A percentile compares a stretch with the other conserved stretches of the same genome.
phyloP scores from a whole-genome alignment of 352 stramenopile species.

The Pythium aristosporum region DNA sequence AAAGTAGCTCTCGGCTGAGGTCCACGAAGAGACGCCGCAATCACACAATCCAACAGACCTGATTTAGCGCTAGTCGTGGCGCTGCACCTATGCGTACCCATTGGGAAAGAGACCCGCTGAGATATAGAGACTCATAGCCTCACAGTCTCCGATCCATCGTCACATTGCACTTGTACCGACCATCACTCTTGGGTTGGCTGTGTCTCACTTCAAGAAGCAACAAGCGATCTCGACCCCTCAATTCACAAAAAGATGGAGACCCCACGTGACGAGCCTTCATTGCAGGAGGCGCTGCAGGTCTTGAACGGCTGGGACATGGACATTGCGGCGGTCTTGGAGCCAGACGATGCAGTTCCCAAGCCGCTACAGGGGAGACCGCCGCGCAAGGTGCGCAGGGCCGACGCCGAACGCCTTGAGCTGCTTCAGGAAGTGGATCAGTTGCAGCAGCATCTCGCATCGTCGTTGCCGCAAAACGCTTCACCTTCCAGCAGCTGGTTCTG shows the following conservation, averaged over 20 bases:
- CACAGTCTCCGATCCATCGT: no score
- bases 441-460: not conserved
- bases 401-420: not conserved
- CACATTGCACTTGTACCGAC: no score
- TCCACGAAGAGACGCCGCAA: no score
- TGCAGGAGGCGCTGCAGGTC: constrained; percentile 4
- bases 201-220: no score
- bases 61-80: no score
- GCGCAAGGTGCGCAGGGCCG: not conserved
- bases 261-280: not conserved
- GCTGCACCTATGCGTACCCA: no score
- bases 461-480: not conserved
- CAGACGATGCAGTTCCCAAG: not conserved
- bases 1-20: no score
- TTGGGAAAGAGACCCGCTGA: no score
- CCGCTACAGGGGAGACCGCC: not conserved
- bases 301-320: constrained; percentile 11
- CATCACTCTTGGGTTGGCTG: no score
- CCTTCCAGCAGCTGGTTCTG: not conserved
- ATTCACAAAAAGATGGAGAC: not conserved
- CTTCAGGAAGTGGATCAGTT: not conserved
- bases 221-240: no score
- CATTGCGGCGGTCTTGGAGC: constrained; percentile 3
- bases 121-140: no score
- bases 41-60: no score